Percentiles rank a stretch among this genome's conserved stretches.
These are phyloP conservation scores for Lentinula guzmanii DNA, from an alignment of 768 basidiomycete species.

Conservation along the genomic window DNA sequence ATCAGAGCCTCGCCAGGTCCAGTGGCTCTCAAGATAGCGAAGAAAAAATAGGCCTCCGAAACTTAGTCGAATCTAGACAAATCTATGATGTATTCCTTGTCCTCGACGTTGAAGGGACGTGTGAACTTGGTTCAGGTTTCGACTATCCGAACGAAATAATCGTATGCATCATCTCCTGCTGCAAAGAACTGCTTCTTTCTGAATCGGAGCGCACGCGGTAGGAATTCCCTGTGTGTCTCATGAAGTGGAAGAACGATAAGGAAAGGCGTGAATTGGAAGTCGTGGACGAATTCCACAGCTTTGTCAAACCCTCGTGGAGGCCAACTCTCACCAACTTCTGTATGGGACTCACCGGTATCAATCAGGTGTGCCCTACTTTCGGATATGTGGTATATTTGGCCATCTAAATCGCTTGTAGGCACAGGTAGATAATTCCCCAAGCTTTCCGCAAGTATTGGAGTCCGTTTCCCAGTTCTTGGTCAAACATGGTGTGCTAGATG, in stretches of 20 bases:
- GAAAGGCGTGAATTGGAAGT: conserved; percentile 52
- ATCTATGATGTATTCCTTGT: conserved; percentile 76
- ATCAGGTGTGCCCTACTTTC: conserved; percentile 51
- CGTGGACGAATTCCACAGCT: conserved; percentile 80
- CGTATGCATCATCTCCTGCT: conserved; percentile 38
- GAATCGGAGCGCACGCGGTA: conserved; percentile 21
- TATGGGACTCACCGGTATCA: conserved; percentile 83
- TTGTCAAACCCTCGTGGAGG: conserved; percentile 83
- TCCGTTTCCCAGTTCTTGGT: conserved; percentile 63
- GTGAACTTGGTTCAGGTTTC: conserved; percentile 59
- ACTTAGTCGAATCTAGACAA: neutral
- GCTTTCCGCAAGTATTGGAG: conserved; percentile 63
- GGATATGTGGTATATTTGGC: neutral
- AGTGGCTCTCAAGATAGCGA: neutral
- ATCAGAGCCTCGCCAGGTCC: neutral
- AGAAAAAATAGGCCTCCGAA: neutral
- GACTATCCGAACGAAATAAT: conserved; percentile 96
- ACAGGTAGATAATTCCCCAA: conserved; percentile 75
- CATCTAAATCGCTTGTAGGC: conserved; percentile 36
- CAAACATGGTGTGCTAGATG: conserved; percentile 64
- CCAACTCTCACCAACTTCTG: conserved; percentile 82
- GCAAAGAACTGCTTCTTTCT: neutral
- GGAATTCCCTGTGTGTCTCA: conserved; percentile 92
- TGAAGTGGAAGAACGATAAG: conserved; percentile 72
- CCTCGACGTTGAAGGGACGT: conserved; percentile 88